Conservation (phyloP, 805 yeast species). For the Candida maesae region DNA sequence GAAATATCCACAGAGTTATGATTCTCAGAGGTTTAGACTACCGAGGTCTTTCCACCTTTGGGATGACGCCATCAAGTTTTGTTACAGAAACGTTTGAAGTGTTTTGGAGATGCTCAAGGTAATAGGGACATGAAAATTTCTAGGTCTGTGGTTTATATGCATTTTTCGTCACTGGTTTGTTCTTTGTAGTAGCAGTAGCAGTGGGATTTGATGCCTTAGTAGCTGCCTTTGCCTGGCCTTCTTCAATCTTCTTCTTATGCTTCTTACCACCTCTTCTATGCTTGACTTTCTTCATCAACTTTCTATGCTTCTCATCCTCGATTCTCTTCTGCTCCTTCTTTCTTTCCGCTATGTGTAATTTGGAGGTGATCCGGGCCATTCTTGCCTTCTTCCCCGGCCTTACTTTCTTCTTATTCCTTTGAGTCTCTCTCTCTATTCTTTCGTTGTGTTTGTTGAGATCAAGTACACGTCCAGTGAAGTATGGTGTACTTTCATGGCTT, state of each 20-base stretch:
- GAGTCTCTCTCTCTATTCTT: slow-evolving; percentile 12
- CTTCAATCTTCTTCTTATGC: slow-evolving; percentile 19
- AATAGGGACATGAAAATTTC: no score
- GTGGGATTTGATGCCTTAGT: no score
- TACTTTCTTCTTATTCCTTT: slow-evolving; percentile 8
- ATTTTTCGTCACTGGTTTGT: slow-evolving; percentile 13
- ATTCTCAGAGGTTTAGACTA: no score
- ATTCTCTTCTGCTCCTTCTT: slow-evolving; percentile 8
- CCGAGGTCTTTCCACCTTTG: no score
- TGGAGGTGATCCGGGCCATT: slow-evolving; percentile 11
- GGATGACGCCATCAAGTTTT: no score
- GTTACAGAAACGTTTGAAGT: no score
- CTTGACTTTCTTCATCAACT: slow-evolving; percentile 22
- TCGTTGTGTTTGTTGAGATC: slow-evolving; percentile 17
- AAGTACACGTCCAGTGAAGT: slow-evolving; percentile 13
- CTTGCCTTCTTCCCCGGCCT: slow-evolving; percentile 29
- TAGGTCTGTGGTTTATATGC: no score
- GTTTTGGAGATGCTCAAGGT: no score
- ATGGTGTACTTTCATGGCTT: slow-evolving; percentile 1
- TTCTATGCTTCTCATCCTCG: slow-evolving; percentile 14
- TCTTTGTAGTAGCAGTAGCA: no score
- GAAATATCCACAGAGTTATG: no score
- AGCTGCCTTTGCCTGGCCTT: neutral
- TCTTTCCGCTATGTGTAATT: slow-evolving; percentile 10
- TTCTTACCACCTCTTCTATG: slow-evolving; percentile 26